Evolutionary conservation across 2,329 filamentous ascomycete genomes (phyloP), one percentile per base, ranked within the genome.

Genomic region (Neoscytalidium dimidiatum): DNA sequence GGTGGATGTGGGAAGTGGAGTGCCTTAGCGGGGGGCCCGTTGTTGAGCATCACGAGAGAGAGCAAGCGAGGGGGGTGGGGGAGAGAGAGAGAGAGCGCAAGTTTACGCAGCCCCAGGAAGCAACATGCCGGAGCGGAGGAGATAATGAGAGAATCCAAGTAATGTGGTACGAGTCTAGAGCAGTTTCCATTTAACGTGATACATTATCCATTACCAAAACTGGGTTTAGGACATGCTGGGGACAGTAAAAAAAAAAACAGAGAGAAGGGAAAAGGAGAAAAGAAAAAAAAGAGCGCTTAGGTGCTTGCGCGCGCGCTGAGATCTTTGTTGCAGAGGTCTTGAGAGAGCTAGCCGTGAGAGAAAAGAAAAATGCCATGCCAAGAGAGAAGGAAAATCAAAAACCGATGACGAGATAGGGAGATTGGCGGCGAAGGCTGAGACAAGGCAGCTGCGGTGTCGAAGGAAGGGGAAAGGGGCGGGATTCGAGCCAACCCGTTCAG

Each of bases 141-240:
- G 46, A 14, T 11, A 21, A 28, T n/a, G 19, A n/a, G n/a, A 43
- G 35, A 29, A 21, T n/a, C 21, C n/a, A 43, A 14, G 4, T 29
- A 57, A n/a, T 19, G 53, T 31, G 23, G 35, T 57, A 43, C 53
- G 53, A 17, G 38, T 57, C 53, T 44, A 60, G 53, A 57, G 31
- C 51, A 41, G 19, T 23, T 43, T 35, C 23, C 33, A 19, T 26
- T 33, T 31, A 46, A 60, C 26, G 41, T 46, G 56, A 60, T 60
- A 60, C 56, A 60, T 46, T 46, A 60, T 46, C 41, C 56, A 60
- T 60, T 60, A 46, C 56, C 56, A 46, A 33, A n/a, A 38, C 56
- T 43, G 56, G 28, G 46, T n/a, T 8, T 60, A 60, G 56, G 17
- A 46, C 3, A 60, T 60, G 56, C 56, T 46, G 56, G n/a, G 52